Evolutionary conservation across 1,284 basidiomycete genomes (phyloP).

Genomic region (Ceratobasidium sp.): DNA sequence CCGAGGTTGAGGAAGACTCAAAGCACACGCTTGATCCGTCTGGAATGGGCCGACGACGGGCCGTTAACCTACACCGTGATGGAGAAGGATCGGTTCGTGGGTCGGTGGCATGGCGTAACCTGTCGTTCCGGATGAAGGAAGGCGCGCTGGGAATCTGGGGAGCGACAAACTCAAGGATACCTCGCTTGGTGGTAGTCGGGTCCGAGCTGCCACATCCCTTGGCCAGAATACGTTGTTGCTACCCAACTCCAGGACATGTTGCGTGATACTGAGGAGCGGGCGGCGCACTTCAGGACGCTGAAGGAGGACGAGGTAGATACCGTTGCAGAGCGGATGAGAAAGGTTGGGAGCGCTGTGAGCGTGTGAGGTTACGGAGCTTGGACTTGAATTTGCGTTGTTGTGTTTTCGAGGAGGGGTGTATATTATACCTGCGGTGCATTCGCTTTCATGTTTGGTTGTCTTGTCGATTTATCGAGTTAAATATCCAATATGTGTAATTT

Average conservation of each 20-base stretch:
- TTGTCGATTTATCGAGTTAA: no score
- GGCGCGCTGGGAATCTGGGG: conserved; percentile 26
- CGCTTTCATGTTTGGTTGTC: no score
- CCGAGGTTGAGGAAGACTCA: conserved; percentile 23
- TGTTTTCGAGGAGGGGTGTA: no score
- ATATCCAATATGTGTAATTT: no score
- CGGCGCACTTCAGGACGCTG: conserved; percentile 12
- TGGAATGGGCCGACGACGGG: conserved; percentile 16
- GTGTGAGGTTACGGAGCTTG: no score
- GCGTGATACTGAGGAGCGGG: conserved; percentile 22
- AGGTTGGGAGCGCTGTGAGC: conserved; percentile 1
- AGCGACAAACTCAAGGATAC: conserved; percentile 4
- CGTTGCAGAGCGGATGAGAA: conserved; percentile 27
- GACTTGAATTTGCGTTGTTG: no score
- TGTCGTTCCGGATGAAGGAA: conserved; percentile 26
- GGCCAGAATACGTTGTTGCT: conserved; percentile 23
- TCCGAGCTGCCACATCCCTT: conserved; percentile 6
- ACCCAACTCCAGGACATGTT: conserved; percentile 10
- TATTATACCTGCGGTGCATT: no score
- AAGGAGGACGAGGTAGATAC: not conserved
- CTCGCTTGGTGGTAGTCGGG: not conserved
- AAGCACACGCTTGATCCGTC: conserved; percentile 22
- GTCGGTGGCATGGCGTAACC: conserved; percentile 6
- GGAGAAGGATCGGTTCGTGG: conserved; percentile 8
- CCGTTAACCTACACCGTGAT: not conserved